Evolutionary conservation across 495 filamentous ascomycete genomes (phyloP).

Genomic region (Amorphotheca resinae): DNA sequence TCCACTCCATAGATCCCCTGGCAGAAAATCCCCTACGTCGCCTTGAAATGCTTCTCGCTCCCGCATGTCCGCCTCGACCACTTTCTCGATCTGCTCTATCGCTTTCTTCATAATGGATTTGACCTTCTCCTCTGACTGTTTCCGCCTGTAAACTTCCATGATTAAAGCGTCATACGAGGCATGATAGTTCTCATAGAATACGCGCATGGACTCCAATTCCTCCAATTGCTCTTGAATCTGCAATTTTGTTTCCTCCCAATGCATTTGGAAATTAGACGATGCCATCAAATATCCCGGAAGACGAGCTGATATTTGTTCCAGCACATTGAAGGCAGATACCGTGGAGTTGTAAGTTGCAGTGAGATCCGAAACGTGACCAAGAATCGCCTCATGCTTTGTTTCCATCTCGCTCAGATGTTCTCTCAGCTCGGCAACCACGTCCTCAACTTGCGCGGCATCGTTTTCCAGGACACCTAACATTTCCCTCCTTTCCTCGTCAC

Average conservation of each 20-base stretch:
- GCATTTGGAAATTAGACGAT: slow-evolving; percentile 53
- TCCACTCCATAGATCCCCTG: slow-evolving; percentile 81
- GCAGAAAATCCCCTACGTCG: slow-evolving; percentile 76
- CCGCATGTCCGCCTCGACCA: slow-evolving; percentile 60
- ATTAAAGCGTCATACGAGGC: slow-evolving; percentile 73
- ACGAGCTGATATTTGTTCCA: slow-evolving; percentile 54
- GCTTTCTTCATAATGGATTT: slow-evolving; percentile 63
- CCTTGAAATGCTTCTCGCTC: slow-evolving; percentile 67
- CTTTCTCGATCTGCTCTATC: slow-evolving; percentile 57
- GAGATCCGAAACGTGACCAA: slow-evolving; percentile 44
- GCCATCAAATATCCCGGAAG: slow-evolving; percentile 57
- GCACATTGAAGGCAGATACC: slow-evolving; percentile 46
- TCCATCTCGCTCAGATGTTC: slow-evolving; percentile 71
- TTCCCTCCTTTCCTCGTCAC: slow-evolving; percentile 61
- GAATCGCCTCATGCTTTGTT: slow-evolving; percentile 41
- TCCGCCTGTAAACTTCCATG: slow-evolving; percentile 67
- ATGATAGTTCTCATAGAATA: slow-evolving; percentile 74
- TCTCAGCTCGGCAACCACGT: slow-evolving; percentile 75
- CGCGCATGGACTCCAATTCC: slow-evolving; percentile 59
- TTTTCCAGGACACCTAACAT: slow-evolving; percentile 73
- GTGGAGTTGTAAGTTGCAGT: slow-evolving; percentile 33
- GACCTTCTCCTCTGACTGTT: slow-evolving; percentile 56
- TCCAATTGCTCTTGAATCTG: slow-evolving; percentile 52
- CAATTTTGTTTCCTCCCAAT: slow-evolving; percentile 65
- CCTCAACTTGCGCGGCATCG: slow-evolving; percentile 78